Evolutionary conservation across 495 filamentous ascomycete genomes (phyloP).

Genomic region (Paragyromitra xinjiangensis): DNA sequence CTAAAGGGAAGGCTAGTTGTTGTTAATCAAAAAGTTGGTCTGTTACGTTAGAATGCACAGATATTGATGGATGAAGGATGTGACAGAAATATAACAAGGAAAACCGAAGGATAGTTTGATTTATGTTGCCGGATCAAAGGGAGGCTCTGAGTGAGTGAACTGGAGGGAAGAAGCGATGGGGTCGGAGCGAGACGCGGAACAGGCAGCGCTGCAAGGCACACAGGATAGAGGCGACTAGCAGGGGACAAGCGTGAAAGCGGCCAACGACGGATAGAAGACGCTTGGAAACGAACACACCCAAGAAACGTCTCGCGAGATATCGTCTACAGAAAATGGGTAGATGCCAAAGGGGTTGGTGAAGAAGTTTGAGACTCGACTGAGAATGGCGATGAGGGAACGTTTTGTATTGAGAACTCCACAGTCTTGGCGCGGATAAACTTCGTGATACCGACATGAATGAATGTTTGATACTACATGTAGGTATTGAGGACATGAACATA

Average conservation of each 20-base stretch:
- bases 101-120: conserved; percentile 17
- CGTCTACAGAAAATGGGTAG: conserved; percentile 31
- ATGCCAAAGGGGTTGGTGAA: conserved; percentile 39
- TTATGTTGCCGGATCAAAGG: conserved; percentile 29
- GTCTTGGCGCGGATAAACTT: conserved; percentile 53
- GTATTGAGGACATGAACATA: conserved; percentile 30
- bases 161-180: conserved; percentile 22
- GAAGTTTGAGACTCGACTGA: conserved; percentile 40
- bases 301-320: conserved; percentile 13
- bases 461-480: conserved; percentile 2
- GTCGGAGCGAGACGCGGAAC: conserved; percentile 35
- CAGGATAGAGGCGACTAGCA: conserved; percentile 35
- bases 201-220: conserved; percentile 34
- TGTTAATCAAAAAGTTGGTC: conserved; percentile 27
- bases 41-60: conserved; percentile 24
- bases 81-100: conserved; percentile 20
- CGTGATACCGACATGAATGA: conserved; percentile 28
- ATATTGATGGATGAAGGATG: conserved; percentile 23
- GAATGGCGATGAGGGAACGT: conserved; percentile 47
- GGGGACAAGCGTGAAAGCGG: conserved; percentile 35
- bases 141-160: conserved; percentile 18
- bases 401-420: conserved; percentile 42
- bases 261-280: conserved; percentile 26
- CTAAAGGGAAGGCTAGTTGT: conserved; percentile 10
- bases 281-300: conserved; percentile 14